Base-by-base conservation (phyloP, 306 rosid genomes). In the Prunus mume region DNA sequence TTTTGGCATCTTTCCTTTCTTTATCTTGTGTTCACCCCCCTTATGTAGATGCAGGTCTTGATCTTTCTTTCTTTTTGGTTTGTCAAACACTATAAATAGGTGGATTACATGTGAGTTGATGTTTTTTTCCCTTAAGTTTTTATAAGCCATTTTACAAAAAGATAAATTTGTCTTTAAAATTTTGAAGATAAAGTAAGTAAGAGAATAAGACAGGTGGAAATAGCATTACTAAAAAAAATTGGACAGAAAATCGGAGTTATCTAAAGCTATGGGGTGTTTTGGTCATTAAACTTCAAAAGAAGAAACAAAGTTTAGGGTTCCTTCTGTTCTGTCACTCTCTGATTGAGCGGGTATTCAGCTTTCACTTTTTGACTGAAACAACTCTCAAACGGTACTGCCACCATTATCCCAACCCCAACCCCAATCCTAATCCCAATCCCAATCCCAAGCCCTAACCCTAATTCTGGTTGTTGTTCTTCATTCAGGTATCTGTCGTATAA, bases 1-100 rank as follows among this genome's bases (percentile, higher is more conserved):
- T 95, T 70, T 82, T 87, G 85, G 92, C 91, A 30, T 90, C 97
- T 56, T 87, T 95, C 58, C 88, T 90, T 54, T 95, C 96, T 8
- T 86, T 86, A 68, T 82, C 83, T 50, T 87, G 22, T 72, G 74
- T 69, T 3, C 86, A 84, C 30, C 85, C 97, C 63, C 90, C 90
- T 55, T 82, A 81, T 25, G 27, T 25, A 25, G 27, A 25, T 25
- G 27, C 2, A 1, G 27, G 27, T 25, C 90, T 95, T 64, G 96
- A 88, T 83, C 93, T 95, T 79, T 90, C 5, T 5, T 4, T 0
- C 4, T 30, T 30, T 30, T 2, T 30, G 3, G 0, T 30, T 30
- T 30, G 32, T 30, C 32, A 3, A 30, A 30, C 32, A 3, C 0
- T 30, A 30, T 30, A 22, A 30, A 30, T 30, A 3, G 32, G 32